Conservation (phyloP, 2,329 filamentous ascomycete genomes). For the Clonostachys byssicola region DNA sequence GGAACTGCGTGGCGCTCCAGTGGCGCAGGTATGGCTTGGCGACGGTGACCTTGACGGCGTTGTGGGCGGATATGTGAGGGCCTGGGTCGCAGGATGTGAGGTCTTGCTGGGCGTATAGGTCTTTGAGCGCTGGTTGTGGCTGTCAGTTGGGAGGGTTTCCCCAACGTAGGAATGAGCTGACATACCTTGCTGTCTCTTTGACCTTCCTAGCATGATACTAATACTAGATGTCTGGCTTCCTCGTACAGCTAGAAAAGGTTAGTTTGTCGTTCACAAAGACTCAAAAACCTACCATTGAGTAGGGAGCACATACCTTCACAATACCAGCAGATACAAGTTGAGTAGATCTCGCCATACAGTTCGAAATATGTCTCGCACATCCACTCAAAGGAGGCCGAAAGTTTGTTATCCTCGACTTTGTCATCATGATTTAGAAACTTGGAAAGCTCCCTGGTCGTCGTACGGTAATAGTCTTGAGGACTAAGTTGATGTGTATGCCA, state of each 20-base stretch:
- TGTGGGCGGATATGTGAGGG: neutral
- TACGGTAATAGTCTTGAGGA: slow-evolving; percentile 15
- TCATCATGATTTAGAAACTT: slow-evolving; percentile 33
- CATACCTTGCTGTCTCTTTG: neutral
- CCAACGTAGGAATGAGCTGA: neutral
- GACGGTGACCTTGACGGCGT: neutral
- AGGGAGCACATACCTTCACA: slow-evolving; percentile 14
- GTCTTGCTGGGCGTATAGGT: neutral
- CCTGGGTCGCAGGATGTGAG: neutral
- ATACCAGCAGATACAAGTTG: slow-evolving; percentile 27
- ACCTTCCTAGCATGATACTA: neutral
- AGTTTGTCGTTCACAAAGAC: neutral
- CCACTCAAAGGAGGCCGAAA: slow-evolving; percentile 17
- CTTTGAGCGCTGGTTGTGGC: neutral
- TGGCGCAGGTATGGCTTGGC: neutral
- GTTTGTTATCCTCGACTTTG: slow-evolving; percentile 16
- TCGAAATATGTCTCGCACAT: slow-evolving; percentile 19
- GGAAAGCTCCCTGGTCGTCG: slow-evolving; percentile 6
- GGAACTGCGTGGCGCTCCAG: no score
- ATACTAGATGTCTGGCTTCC: neutral
- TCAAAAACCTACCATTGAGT: neutral
- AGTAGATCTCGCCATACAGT: slow-evolving; percentile 26
- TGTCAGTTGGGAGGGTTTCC: no score
- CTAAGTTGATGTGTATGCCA: slow-evolving; percentile 39
- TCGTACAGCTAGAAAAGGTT: neutral